Base-by-base conservation (phyloP, 352 stramenopile genomes). In the Phytophthora melonis region DNA sequence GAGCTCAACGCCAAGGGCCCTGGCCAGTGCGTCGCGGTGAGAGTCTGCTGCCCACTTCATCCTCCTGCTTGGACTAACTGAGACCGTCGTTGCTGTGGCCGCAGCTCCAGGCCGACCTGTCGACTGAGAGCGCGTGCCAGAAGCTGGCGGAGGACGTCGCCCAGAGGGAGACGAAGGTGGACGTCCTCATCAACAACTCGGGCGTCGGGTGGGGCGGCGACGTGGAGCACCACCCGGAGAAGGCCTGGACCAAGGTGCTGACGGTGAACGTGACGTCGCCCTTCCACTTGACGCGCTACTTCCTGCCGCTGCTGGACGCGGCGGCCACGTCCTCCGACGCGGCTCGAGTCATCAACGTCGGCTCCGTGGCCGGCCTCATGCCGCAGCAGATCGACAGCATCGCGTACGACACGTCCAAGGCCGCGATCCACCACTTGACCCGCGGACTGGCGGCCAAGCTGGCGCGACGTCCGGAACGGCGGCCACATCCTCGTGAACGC, bases 171-270 rank as follows among this genome's bases (percentile, higher is more conserved):
- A 86, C 79, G 34, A 80, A 82, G 53, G 75, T 99, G 27, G 86
- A 99, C 67, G 91, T 99, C 47, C 83, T 99, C 5, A 87, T 99
- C 65, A 99, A 99, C 81, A 99, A 99, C 85, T 97, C 93, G 88
- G 86, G 75, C 14, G 64, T 74, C 13, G 59, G 54, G 7, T 95
- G 84, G 85, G 86, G 84, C 6, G 78, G 75, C 43, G 74, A 81
- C 53, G 66, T 82, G 13, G 66, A 84, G 34, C 65, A 80, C 25
- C 74, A 82, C 34, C 61, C 68, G 9, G 76, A 80, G 45, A 62
- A 66, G 6, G 95, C 88, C 41, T 99, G 94, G 86, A 95, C 98
- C 71, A 97, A 97, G 63, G 94, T 98, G 9, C 76, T 98, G 16
- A 83, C 93, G 47, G 74, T 99, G 43, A 99, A 99, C 77, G 91